These are phyloP conservation scores for Graphiopsis chlorocephala DNA, from an alignment of 2,329 filamentous ascomycete genomes.

Conservation along the genomic window DNA sequence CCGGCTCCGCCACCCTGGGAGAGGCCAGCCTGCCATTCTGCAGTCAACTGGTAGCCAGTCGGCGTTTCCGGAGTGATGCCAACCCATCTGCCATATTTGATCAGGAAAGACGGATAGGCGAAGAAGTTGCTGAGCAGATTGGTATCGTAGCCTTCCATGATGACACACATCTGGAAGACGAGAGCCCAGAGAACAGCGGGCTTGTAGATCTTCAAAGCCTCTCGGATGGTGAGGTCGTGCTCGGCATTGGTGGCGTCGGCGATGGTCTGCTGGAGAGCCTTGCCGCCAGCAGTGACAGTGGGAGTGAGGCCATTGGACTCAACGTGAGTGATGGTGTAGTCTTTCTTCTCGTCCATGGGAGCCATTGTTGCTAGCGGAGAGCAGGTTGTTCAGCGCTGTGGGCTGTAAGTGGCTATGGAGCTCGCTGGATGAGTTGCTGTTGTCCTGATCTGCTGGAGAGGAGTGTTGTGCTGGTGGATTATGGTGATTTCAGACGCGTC, in stretches of 20 bases:
- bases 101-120: constrained; percentile 32
- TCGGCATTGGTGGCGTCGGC: constrained; percentile 24
- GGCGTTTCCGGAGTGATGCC: constrained; percentile 5
- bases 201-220: constrained; percentile 40
- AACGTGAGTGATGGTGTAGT: constrained; percentile 9
- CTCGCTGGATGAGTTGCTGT: neutral
- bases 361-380: constrained; percentile 4
- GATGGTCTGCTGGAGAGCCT: constrained; percentile 18
- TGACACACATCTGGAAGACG: constrained; percentile 35
- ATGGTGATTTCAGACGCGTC: neutral
- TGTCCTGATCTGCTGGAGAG: neutral
- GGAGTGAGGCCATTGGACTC: constrained; percentile 13
- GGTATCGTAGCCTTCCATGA: constrained; percentile 44
- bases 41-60: constrained; percentile 46
- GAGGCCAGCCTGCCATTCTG: constrained; percentile 57
- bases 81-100: constrained; percentile 38
- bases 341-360: constrained; percentile 11
- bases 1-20: constrained; percentile 52
- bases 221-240: constrained; percentile 22
- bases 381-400: neutral
- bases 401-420: neutral
- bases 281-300: constrained; percentile 5
- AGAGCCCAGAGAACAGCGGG: constrained; percentile 35
- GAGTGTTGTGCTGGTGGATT: constrained; percentile 4
- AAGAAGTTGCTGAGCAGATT: constrained; percentile 37